These are phyloP conservation scores for Aspergillus ochraceus DNA, from an alignment of 2,329 filamentous ascomycete genomes.

Conservation along the genomic window DNA sequence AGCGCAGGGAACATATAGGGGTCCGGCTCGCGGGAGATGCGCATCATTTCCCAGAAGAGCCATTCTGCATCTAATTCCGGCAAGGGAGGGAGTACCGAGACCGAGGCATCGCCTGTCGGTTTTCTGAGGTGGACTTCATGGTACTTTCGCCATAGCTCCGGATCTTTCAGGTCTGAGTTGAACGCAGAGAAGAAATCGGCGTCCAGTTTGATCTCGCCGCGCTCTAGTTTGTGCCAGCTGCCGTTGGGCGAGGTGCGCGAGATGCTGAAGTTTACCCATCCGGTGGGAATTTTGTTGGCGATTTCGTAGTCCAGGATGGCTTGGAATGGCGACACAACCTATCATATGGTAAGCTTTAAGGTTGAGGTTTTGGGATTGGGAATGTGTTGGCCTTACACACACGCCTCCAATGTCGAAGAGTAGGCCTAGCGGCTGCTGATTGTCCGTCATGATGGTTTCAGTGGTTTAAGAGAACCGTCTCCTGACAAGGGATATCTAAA, in stretches of 20 bases:
- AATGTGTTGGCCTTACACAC: conserved; percentile 64
- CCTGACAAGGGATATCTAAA: background rate
- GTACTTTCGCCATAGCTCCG: conserved; percentile 67
- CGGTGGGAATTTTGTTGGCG: conserved; percentile 71
- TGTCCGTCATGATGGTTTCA: conserved; percentile 36
- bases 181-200: conserved; percentile 74
- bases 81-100: conserved; percentile 55
- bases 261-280: conserved; percentile 91
- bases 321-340: conserved; percentile 91
- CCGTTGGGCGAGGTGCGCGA: conserved; percentile 74
- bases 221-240: conserved; percentile 85
- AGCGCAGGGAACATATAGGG: conserved; percentile 88
- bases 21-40: conserved; percentile 66
- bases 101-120: conserved; percentile 18
- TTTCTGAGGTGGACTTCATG: conserved; percentile 36
- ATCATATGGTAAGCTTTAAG: conserved; percentile 10
- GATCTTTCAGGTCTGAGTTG: conserved; percentile 68
- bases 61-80: conserved; percentile 74
- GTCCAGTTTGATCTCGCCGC: conserved; percentile 76
- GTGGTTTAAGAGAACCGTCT: background rate
- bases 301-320: conserved; percentile 89
- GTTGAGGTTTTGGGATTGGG: background rate
- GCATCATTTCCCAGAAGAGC: conserved; percentile 93
- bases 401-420: conserved; percentile 97
- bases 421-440: conserved; percentile 66